Conservation (phyloP, 805 yeast species). For the Priceomyces carsonii region DNA sequence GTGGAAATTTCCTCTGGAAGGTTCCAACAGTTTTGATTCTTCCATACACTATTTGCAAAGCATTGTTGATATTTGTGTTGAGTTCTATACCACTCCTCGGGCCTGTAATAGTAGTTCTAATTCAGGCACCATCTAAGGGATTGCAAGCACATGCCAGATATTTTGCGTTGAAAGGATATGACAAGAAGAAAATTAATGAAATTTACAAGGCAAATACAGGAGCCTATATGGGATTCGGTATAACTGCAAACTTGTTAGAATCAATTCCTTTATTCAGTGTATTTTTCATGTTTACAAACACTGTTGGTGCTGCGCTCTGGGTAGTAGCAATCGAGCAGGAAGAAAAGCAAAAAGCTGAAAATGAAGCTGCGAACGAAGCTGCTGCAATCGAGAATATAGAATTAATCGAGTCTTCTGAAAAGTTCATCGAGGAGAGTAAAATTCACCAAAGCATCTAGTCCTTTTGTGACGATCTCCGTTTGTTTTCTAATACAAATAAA, state of each 20-base stretch:
- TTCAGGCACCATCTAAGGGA: conserved; percentile 58
- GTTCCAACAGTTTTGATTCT: conserved; percentile 39
- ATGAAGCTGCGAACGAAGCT: neutral
- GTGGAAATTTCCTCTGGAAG: conserved; percentile 27
- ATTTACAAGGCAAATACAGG: conserved; percentile 37
- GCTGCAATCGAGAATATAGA: neutral
- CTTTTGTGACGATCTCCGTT: neutral
- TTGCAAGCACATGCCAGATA: conserved; percentile 54
- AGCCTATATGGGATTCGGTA: conserved; percentile 53
- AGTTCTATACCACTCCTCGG: conserved; percentile 60
- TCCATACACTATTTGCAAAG: conserved; percentile 42
- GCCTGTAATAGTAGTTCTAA: conserved; percentile 49
- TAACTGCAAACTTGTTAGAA: conserved; percentile 52
- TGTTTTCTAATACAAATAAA: conserved; percentile 47
- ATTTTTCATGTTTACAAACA: conserved; percentile 57
- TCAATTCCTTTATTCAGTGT: conserved; percentile 54
- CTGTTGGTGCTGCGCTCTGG: conserved; percentile 68
- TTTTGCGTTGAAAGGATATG: conserved; percentile 55
- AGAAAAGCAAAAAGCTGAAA: conserved; percentile 11
- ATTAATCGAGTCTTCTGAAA: neutral
- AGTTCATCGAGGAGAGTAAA: no score
- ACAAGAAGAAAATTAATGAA: conserved; percentile 38
- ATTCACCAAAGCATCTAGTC: no score
- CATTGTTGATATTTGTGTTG: conserved; percentile 35
- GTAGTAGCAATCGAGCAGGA: conserved; percentile 41